Base-by-base conservation (phyloP, 106 monocot genomes). In the Dendrobium chrysotoxum region DNA sequence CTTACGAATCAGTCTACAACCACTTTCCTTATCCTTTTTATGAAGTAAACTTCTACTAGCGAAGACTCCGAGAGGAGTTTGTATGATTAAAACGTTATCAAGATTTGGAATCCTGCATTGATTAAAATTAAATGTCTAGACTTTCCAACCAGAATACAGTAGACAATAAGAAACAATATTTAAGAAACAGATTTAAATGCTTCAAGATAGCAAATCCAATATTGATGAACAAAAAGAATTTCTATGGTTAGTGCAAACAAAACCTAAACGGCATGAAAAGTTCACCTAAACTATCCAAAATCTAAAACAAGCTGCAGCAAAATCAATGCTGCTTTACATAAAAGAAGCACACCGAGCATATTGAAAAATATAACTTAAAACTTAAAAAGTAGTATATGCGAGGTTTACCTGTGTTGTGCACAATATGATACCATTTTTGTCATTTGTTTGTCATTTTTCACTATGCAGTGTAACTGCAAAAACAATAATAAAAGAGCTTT, bases 351-450 rank as follows among this genome's bases (percentile, higher is more conserved):
- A 20, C 11, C 12, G 31, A 38, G 53, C 18, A 23, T 64, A 77
- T 50, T 25, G 5, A 35, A 35, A 70, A 70, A 35, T 23, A 23
- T 35, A 70, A 31, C 31, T 70, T 65, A 6, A 55, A 35, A 58
- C 23, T 11, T 58, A 81, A 10, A 41, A 35, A 75, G 35, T 20
- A 73, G 25, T 23, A 66, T 67, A 35, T 25, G 38, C 17, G 9
- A 23, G 64, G 17, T 20, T 80, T 84, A 99, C 99, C 91, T 87
- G 78, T 99, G 99, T 84, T 87, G 74, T 21, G 90, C 81, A 83
- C 99, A 99, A 79, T 99, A 95, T 18, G 99, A 95, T 40, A 95
- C 82, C 89, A 91, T 90, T 79, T 88, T 93, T 82, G 91, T 91
- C 38, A 88, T 86, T 75, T 95, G 92, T 77, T 82, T 92, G 77